phyloP scores from a whole-genome alignment of 2,329 filamentous ascomycete genomes.

The Verticillium nubilum region DNA sequence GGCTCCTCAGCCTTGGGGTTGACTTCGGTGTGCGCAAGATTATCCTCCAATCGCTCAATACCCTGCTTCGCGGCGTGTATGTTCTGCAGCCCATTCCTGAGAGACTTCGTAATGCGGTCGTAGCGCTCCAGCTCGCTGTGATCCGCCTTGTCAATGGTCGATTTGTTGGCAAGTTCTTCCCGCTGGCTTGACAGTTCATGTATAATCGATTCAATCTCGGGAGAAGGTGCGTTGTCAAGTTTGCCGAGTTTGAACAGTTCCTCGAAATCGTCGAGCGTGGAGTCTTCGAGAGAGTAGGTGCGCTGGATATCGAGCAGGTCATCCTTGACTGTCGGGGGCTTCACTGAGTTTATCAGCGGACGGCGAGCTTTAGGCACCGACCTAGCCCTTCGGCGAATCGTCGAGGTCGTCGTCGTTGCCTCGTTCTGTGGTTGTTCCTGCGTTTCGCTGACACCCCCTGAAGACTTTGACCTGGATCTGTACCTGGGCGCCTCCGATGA shows the following conservation, averaged over 20 bases:
- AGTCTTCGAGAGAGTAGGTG: conserved; percentile 51
- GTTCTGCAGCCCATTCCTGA: conserved; percentile 44
- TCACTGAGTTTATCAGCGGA: conserved; percentile 48
- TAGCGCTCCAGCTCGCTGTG: conserved; percentile 37
- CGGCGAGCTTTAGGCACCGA: conserved; percentile 38
- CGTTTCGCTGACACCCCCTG: conserved; percentile 4
- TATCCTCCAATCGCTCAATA: conserved; percentile 52
- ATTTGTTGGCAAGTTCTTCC: conserved; percentile 7
- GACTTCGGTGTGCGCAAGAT: conserved; percentile 36
- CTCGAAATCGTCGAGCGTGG: conserved; percentile 53
- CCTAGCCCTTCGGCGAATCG: conserved; percentile 20
- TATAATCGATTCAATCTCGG: conserved; percentile 11
- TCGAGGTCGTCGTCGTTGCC: conserved; percentile 11
- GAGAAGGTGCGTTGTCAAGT: conserved; percentile 1
- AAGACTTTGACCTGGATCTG: not conserved
- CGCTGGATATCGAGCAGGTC: conserved; percentile 49
- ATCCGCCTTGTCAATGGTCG: conserved; percentile 17
- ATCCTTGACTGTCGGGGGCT: conserved; percentile 47
- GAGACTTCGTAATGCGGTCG: conserved; percentile 45
- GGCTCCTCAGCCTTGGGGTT: conserved; percentile 6
- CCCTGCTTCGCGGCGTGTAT: conserved; percentile 52
- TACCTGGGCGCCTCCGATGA: not conserved
- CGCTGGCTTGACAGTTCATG: conserved; percentile 12
- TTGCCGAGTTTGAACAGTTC: conserved; percentile 31
- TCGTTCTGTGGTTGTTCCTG: conserved; percentile 17